Evolutionary conservation across 225 moss, liverwort and hornwort species (phyloP).

Genomic region (Pleurozium schreberi): DNA sequence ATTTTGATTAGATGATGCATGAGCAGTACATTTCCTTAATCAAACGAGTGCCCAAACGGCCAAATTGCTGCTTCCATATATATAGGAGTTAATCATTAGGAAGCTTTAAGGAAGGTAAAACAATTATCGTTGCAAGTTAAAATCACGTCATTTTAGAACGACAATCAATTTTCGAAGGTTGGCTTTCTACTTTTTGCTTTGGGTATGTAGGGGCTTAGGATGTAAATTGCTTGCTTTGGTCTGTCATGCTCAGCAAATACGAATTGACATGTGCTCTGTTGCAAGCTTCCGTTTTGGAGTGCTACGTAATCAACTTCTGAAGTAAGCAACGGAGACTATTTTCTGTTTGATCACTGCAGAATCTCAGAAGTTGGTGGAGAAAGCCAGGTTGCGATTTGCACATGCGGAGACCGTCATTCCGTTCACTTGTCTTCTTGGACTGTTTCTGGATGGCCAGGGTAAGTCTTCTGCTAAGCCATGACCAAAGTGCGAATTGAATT

Average conservation of each 20-base stretch:
- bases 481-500: background rate
- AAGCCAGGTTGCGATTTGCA: slow-evolving; percentile 76
- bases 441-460: slow-evolving; percentile 69
- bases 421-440: slow-evolving; percentile 73
- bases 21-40: background rate
- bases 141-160: background rate
- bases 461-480: background rate
- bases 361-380: slow-evolving; percentile 25
- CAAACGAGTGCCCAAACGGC: background rate
- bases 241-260: background rate
- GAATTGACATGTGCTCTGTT: background rate
- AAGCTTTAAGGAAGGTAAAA: background rate
- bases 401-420: slow-evolving; percentile 96
- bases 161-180: background rate
- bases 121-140: background rate
- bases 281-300: background rate
- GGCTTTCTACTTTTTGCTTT: background rate
- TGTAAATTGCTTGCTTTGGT: background rate
- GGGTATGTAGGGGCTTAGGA: background rate
- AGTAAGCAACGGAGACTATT: background rate
- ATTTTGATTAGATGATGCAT: background rate
- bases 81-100: background rate
- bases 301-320: background rate
- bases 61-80: background rate
- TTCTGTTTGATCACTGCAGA: background rate